Base-by-base conservation (phyloP, 192 early-diverging fungal species). In the Entomortierella beljakovae region DNA sequence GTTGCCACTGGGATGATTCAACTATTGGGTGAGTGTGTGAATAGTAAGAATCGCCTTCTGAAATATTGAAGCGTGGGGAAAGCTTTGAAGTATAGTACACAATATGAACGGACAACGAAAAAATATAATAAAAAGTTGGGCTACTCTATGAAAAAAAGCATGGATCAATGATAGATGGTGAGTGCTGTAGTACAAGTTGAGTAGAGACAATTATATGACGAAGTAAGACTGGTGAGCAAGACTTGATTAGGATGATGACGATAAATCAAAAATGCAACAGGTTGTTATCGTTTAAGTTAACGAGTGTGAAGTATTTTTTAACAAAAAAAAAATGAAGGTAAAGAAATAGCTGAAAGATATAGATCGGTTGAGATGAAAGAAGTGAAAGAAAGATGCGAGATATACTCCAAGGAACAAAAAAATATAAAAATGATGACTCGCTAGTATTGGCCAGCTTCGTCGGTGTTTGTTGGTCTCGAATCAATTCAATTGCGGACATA, bases 361-460 rank as follows among this genome's bases (percentile, higher is more conserved):
- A 43, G 42, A 18, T 18, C 8, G 42, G 42, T 8, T 18, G 53
- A 55, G 16, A 31, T n/a, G 56, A 37, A 37, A 57, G 34, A 35
- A 52, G 50, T 22, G 22, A 22, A 52, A 52, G 29, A 57, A 28
- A 28, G 29, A n/a, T 28, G 35, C 18, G 56, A n/a, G n/a, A n/a
- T n/a, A n/a, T n/a, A n/a, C n/a, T n/a, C n/a, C n/a, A n/a, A n/a
- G n/a, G n/a, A n/a, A n/a, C n/a, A n/a, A n/a, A n/a, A n/a, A n/a
- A n/a, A n/a, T n/a, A n/a, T n/a, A n/a, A n/a, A n/a, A n/a, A n/a
- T n/a, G 59, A 51, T 63, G 61, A 63, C 61, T 63, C 61, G 48
- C 48, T 63, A 31, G 46, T 61, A 48, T 63, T 48, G 46, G 61
- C 52, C 43, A 23, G 43, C 50, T n/a, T n/a, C n/a, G 60, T 61